Evolutionary conservation across 1,284 basidiomycete species (phyloP).

Genomic region (Acaromyces ingoldii): DNA sequence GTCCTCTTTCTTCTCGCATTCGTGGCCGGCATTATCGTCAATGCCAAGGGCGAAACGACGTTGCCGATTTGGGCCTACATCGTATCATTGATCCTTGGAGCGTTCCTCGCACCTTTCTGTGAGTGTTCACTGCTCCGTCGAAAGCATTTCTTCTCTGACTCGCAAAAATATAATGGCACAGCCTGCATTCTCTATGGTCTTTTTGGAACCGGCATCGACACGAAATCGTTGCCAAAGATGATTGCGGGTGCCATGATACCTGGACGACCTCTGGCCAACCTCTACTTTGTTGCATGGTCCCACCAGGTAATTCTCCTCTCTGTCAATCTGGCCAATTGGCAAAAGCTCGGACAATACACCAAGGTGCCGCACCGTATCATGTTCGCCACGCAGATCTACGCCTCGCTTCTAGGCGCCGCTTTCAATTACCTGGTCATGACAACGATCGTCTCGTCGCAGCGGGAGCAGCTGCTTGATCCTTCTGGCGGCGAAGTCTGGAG

Average conservation of each 20-base stretch:
- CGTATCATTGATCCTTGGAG: conserved; percentile 19
- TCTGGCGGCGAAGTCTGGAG: conserved; percentile 6
- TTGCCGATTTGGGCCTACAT: conserved; percentile 31
- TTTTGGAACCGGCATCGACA: conserved; percentile 22
- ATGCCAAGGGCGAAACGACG: conserved; percentile 24
- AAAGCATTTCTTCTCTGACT: too few species aligned
- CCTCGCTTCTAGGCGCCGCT: conserved; percentile 21
- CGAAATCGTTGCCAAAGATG: conserved; percentile 31
- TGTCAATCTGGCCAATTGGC: conserved; percentile 15
- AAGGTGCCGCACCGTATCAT: conserved; percentile 29
- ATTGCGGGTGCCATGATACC: conserved; percentile 25
- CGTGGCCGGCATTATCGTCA: conserved; percentile 15
- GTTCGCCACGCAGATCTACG: conserved; percentile 22
- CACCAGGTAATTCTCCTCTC: conserved; percentile 23
- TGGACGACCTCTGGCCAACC: conserved; percentile 28
- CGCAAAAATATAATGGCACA: too few species aligned
- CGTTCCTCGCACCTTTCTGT: conserved; percentile 23
- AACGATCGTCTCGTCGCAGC: conserved; percentile 13
- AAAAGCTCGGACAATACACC: conserved; percentile 32
- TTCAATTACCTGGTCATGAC: conserved; percentile 29
- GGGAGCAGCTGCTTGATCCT: conserved; percentile 21
- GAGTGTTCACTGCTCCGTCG: too few species aligned
- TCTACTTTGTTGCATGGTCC: conserved; percentile 29
- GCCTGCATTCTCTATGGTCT: conserved; percentile 21
- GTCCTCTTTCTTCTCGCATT: conserved; percentile 55